Base-by-base conservation (phyloP, 2,329 filamentous ascomycete genomes). In the Xylariaceae sp. region DNA sequence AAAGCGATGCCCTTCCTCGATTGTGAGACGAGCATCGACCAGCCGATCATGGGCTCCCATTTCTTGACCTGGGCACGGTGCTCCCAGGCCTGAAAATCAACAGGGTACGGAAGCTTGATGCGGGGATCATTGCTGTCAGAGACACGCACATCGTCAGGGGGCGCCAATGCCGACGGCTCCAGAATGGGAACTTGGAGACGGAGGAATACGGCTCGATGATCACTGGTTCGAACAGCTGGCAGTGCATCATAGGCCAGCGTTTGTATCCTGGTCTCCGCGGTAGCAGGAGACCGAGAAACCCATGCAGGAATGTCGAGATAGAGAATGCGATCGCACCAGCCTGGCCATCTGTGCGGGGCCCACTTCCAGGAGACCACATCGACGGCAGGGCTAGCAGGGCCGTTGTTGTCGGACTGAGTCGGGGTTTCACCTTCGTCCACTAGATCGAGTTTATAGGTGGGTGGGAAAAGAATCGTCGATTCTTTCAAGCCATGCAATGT, bases 311-410 rank as follows among this genome's bases (percentile, higher is more conserved):
- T 75, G 55, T 88, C 83, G 2, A 93, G 78, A 73, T 86, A 97
- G 17, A 97, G 77, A 17, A 97, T 87, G 2, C 94, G 85, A 73
- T 97, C 94, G 68, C 92, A 96, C 94, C 93, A 97, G 69, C 88
- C 87, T 1, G 94, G 92, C 81, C 90, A 95, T 51, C 94, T 86
- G 72, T 95, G 89, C 59, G 80, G 78, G 6, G 92, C 89, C 83
- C 92, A 97, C 37, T 78, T 75, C 87, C 88, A 93, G 9, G 78
- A 75, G 3, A 81, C 74, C 2, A 76, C 70, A 42, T 75, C 72
- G 48, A 34, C 61, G 23, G 67, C 68, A n/a, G 67, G 68, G 23
- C 23, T 4, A 30, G 23, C 23, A 30, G 23, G 23, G 23, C 23
- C 23, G 35, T 53, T 30, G 39, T 51, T 56, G n/a, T 50, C 58